These are phyloP conservation scores for Rhodosorus marinus DNA, from an alignment of 23 red algal genomes.

Conservation along the genomic window DNA sequence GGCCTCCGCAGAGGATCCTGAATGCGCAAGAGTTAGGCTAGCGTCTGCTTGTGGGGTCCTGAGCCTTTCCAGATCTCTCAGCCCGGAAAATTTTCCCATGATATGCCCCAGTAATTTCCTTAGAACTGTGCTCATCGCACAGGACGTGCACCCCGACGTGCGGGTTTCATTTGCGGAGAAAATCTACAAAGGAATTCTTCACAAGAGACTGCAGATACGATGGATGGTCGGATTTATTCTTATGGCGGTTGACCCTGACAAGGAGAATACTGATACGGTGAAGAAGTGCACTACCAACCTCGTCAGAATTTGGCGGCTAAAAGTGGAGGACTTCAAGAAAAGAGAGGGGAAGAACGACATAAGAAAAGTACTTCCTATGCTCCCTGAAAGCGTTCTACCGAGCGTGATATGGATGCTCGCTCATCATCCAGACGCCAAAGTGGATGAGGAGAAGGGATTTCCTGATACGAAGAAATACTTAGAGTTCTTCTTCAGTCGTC, in stretches of 20 bases:
- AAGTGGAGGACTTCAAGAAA: not conserved
- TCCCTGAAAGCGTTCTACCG: conserved; percentile 8
- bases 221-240: conserved; percentile 1
- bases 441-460: not conserved
- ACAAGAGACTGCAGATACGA: not conserved
- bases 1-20: too few species aligned
- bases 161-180: not conserved
- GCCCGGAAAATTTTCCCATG: too few species aligned
- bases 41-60: too few species aligned
- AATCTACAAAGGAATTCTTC: conserved; percentile 3
- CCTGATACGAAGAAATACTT: too few species aligned
- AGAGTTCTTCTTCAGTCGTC: too few species aligned
- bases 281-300: not conserved
- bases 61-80: too few species aligned
- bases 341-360: not conserved
- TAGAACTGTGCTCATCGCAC: not conserved
- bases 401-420: conserved; percentile 8
- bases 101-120: not conserved
- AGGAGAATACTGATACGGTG: not conserved
- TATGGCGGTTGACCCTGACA: conserved; percentile 8
- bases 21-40: too few species aligned
- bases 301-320: not conserved
- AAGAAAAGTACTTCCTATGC: not conserved
- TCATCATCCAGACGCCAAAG: conserved; percentile 5
- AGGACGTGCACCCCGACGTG: conserved; percentile 5